Conservation (phyloP, 306 rosid genomes). For the Pachyrhizus erosus region DNA sequence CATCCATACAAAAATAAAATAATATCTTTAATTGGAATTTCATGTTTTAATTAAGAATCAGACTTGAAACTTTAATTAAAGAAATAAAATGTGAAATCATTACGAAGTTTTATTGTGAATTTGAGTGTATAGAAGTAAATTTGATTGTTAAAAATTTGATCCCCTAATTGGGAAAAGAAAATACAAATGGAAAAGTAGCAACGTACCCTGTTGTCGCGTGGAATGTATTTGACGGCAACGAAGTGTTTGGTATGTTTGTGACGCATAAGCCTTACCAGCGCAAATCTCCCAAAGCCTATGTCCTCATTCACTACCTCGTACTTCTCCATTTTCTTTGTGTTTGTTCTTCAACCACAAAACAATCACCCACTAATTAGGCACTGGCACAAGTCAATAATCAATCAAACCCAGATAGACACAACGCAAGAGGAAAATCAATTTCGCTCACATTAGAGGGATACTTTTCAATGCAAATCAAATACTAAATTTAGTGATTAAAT, state of each 20-base stretch:
- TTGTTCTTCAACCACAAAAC: background rate
- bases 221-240: constrained; percentile 70
- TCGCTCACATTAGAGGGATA: background rate
- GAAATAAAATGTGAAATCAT: too few species aligned
- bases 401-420: background rate
- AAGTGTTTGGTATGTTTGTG: constrained; percentile 61
- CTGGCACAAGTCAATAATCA: background rate
- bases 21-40: too few species aligned
- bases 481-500: too few species aligned
- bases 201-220: constrained; percentile 50
- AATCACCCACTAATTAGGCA: background rate
- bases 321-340: constrained; percentile 51
- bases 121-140: too few species aligned
- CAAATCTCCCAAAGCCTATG: constrained; percentile 62
- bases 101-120: too few species aligned
- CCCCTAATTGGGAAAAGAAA: too few species aligned
- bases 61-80: too few species aligned
- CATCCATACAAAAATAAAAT: too few species aligned
- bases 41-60: too few species aligned
- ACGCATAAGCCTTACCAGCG: constrained; percentile 62
- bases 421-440: background rate
- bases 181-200: background rate
- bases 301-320: constrained; percentile 57
- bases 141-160: too few species aligned
- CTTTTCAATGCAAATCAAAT: too few species aligned